Conservation (phyloP, 2,329 filamentous ascomycete genomes). For the Chalaropsis ovoidea region DNA sequence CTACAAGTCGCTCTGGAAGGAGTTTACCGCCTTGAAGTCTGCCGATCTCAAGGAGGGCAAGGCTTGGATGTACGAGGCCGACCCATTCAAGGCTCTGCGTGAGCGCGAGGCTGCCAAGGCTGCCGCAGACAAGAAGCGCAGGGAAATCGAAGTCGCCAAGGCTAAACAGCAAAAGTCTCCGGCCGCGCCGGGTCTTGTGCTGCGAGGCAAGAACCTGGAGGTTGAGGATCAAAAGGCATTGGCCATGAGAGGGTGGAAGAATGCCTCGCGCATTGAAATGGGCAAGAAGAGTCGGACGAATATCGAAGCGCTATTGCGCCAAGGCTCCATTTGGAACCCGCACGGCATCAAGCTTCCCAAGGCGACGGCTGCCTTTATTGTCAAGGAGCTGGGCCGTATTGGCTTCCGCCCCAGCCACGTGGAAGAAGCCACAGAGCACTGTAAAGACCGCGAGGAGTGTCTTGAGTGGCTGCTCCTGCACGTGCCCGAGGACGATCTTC, state of each 20-base stretch:
- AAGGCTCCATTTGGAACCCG: conserved; percentile 78
- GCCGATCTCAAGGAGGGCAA: conserved; percentile 66
- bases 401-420: conserved; percentile 85
- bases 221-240: conserved; percentile 31
- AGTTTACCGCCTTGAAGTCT: conserved; percentile 73
- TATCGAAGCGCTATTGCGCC: conserved; percentile 68
- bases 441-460: conserved; percentile 84
- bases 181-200: conserved; percentile 19
- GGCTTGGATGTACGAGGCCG: conserved; percentile 88
- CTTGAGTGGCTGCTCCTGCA: conserved; percentile 95
- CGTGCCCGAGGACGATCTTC: conserved; percentile 94
- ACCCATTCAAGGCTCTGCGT: conserved; percentile 74
- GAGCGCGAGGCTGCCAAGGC: conserved; percentile 71
- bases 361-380: conserved; percentile 47
- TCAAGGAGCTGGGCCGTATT: conserved; percentile 64
- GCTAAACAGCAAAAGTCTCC: conserved; percentile 47
- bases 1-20: conserved; percentile 84
- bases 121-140: conserved; percentile 66
- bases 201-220: conserved; percentile 31
- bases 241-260: conserved; percentile 66
- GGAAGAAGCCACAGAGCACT: conserved; percentile 75
- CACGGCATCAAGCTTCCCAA: conserved; percentile 57
- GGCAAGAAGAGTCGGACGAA: conserved; percentile 67
- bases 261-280: conserved; percentile 86
- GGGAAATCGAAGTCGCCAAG: conserved; percentile 56